Conservation (phyloP, 352 stramenopile species). For the Phytophthora tubulina region DNA sequence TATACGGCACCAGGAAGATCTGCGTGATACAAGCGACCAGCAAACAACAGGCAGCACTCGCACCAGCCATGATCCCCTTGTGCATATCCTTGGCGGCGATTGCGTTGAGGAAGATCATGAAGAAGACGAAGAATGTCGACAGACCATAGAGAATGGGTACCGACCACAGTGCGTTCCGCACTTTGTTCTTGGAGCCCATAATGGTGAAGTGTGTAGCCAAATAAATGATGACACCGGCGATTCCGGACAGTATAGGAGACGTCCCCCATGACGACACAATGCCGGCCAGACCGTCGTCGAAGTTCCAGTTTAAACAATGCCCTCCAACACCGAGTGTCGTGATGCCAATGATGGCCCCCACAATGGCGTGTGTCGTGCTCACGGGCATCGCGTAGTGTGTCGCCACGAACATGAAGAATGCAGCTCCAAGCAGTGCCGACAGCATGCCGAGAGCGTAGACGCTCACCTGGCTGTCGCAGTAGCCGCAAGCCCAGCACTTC, state of each 20-base stretch:
- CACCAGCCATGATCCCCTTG: slow-evolving; percentile 21
- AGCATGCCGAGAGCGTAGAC: slow-evolving; percentile 80
- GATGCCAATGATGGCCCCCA: slow-evolving; percentile 78
- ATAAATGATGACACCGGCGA: slow-evolving; percentile 69
- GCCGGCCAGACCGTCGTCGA: slow-evolving; percentile 40
- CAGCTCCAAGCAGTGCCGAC: slow-evolving; percentile 54
- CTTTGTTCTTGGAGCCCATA: slow-evolving; percentile 46
- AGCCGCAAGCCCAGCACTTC: slow-evolving; percentile 41
- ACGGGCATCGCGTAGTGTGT: slow-evolving; percentile 72
- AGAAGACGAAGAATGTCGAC: slow-evolving; percentile 56
- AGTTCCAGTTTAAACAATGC: slow-evolving; percentile 51
- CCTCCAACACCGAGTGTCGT: slow-evolving; percentile 55
- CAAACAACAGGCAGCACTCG: not conserved
- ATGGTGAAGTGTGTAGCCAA: slow-evolving; percentile 53
- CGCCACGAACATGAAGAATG: slow-evolving; percentile 62
- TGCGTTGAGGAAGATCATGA: slow-evolving; percentile 62
- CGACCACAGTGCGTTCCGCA: slow-evolving; percentile 43
- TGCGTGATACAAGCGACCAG: slow-evolving; percentile 14
- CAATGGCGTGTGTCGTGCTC: slow-evolving; percentile 79
- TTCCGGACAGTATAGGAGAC: slow-evolving; percentile 63
- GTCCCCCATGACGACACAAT: slow-evolving; percentile 80
- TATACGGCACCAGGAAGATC: slow-evolving; percentile 41
- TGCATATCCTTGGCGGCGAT: slow-evolving; percentile 11
- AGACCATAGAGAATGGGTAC: slow-evolving; percentile 63
- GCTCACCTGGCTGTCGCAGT: slow-evolving; percentile 62